Percentiles rank a stretch among this genome's conserved stretches.
Conservation (phyloP, 148 eudicot species). For the Diospyros lotus region DNA sequence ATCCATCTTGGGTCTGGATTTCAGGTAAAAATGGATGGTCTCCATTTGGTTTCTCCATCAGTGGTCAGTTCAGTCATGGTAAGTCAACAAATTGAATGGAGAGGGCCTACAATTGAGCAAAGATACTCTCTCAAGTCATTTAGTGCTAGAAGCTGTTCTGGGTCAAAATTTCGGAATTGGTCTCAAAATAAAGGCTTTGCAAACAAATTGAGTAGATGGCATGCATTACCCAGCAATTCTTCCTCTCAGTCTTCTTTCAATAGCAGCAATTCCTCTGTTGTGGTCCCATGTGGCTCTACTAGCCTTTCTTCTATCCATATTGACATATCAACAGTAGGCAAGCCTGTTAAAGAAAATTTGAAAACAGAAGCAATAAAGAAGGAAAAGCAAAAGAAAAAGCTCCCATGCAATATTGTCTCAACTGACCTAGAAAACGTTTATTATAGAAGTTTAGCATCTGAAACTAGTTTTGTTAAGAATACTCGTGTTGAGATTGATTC, state of each 20-base stretch:
- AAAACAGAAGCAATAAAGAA: constrained; percentile 18
- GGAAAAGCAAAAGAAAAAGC: constrained; percentile 16
- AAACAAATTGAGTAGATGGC: constrained; percentile 12
- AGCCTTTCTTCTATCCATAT: neutral
- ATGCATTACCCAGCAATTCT: constrained; percentile 10
- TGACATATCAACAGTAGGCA: constrained; percentile 11
- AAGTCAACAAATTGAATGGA: constrained; percentile 10
- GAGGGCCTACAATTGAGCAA: constrained; percentile 7
- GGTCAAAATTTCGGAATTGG: constrained; percentile 9
- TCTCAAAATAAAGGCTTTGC: constrained; percentile 13
- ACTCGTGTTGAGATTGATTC: constrained; percentile 10
- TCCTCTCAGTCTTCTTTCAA: constrained; percentile 14
- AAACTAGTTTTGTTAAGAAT: constrained; percentile 7
- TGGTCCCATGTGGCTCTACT: neutral
- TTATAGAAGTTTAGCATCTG: constrained; percentile 12
- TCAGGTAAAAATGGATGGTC: constrained; percentile 18
- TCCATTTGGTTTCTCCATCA: constrained; percentile 16
- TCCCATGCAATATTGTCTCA: constrained; percentile 1
- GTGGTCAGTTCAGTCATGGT: constrained; percentile 1
- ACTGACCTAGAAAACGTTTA: constrained; percentile 4
- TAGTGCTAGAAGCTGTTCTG: constrained; percentile 16
- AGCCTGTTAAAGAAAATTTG: constrained; percentile 9
- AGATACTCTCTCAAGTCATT: constrained; percentile 16
- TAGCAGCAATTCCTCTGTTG: constrained; percentile 1
- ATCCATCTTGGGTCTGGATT: constrained; percentile 12